phyloP scores from a whole-genome alignment of 106 monocot species.

The Dendrobium catenatum region DNA sequence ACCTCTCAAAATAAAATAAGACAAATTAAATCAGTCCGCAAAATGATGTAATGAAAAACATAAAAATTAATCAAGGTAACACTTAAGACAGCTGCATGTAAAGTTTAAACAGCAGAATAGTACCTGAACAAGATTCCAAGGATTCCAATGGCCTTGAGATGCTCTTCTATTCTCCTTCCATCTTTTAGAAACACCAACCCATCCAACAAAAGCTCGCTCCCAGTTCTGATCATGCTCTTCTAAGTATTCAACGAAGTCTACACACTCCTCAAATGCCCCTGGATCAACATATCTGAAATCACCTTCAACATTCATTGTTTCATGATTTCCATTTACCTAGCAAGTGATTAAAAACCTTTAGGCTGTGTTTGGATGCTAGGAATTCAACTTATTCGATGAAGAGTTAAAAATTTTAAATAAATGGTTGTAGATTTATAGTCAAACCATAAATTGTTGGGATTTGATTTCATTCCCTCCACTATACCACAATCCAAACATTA shows the following conservation, averaged over 20 bases:
- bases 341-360: background rate
- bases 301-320: conserved; percentile 94
- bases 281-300: conserved; percentile 92
- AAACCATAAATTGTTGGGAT: too few species aligned
- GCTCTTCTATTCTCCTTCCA: conserved; percentile 38
- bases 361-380: background rate
- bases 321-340: conserved; percentile 95
- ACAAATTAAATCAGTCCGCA: too few species aligned
- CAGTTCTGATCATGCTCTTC: conserved; percentile 48
- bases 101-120: background rate
- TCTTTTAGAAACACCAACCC: conserved; percentile 50
- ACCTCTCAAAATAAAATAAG: background rate
- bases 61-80: background rate
- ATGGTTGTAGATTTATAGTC: too few species aligned
- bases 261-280: conserved; percentile 81
- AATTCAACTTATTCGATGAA: too few species aligned
- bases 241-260: conserved; percentile 66
- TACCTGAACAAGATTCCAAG: conserved; percentile 79
- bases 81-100: background rate
- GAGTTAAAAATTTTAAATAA: too few species aligned
- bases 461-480: too few species aligned
- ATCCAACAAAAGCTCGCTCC: conserved; percentile 74
- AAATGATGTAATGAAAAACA: background rate
- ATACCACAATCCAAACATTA: too few species aligned
- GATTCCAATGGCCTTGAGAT: conserved; percentile 49